These are phyloP conservation scores for Xylariaceae sp. DNA, from an alignment of 2,329 filamentous ascomycete species.

Conservation along the genomic window DNA sequence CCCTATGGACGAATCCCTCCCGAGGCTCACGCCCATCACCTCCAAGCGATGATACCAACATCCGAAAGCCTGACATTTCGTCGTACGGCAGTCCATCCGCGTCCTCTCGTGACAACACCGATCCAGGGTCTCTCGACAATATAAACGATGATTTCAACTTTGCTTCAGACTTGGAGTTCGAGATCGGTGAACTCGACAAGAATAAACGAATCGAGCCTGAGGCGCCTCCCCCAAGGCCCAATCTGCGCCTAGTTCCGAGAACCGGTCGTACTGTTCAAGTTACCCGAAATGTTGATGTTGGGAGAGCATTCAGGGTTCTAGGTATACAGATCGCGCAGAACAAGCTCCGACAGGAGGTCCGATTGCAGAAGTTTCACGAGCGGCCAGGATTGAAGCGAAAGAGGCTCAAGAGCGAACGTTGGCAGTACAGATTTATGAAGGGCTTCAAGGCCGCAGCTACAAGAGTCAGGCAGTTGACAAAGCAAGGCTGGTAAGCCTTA, in stretches of 20 bases:
- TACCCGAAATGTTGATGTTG: slow-evolving; percentile 46
- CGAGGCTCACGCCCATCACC: not conserved
- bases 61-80: slow-evolving; percentile 28
- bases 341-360: slow-evolving; percentile 57
- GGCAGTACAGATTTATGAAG: slow-evolving; percentile 68
- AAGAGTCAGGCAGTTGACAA: slow-evolving; percentile 70
- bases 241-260: slow-evolving; percentile 45
- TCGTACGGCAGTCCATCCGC: slow-evolving; percentile 17
- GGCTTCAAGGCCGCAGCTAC: slow-evolving; percentile 67
- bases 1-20: slow-evolving; percentile 10
- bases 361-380: slow-evolving; percentile 72
- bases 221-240: slow-evolving; percentile 19
- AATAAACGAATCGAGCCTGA: slow-evolving; percentile 14
- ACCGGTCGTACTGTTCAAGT: slow-evolving; percentile 50
- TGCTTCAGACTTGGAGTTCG: slow-evolving; percentile 30
- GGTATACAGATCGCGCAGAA: slow-evolving; percentile 52
- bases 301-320: slow-evolving; percentile 48
- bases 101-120: not conserved
- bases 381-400: slow-evolving; percentile 76
- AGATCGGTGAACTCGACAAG: slow-evolving; percentile 32
- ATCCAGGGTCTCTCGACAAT: not conserved
- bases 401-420: slow-evolving; percentile 69
- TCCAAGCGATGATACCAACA: not conserved
- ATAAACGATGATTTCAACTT: not conserved
- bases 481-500: slow-evolving; percentile 71